Evolutionary conservation across 495 filamentous ascomycete genomes (phyloP).

Genomic region (Copromyces sp.): DNA sequence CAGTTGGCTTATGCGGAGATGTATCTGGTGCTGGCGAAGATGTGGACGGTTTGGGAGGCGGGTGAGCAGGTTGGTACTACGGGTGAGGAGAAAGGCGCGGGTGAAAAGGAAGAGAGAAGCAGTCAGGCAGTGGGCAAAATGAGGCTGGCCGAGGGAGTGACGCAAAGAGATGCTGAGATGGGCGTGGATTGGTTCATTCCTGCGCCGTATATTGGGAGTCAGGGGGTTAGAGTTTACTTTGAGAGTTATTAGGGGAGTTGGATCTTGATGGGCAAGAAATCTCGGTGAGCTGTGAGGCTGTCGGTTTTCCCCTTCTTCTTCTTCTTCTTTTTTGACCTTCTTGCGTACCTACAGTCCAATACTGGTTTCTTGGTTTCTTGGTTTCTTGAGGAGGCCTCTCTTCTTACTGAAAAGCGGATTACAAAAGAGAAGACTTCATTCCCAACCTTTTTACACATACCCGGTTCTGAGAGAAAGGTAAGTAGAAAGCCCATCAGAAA

Average conservation of each 20-base stretch:
- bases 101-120: background rate
- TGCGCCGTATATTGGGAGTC: background rate
- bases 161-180: conserved; percentile 9
- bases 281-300: background rate
- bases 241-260: background rate
- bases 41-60: conserved; percentile 11
- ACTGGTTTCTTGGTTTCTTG: too few relatives aligned
- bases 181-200: conserved; percentile 17
- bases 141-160: conserved; percentile 9
- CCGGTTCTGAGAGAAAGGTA: too few relatives aligned
- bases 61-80: background rate
- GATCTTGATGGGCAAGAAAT: background rate
- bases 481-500: background rate
- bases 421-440: background rate
- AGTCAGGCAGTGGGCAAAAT: background rate
- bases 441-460: background rate
- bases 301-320: too few relatives aligned
- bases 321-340: too few relatives aligned
- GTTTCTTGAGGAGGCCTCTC: background rate
- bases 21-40: conserved; percentile 4
- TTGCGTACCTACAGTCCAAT: too few relatives aligned
- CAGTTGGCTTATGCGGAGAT: conserved; percentile 8
- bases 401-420: background rate
- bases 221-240: background rate
- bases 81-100: background rate